A percentile compares a stretch with the other conserved stretches of the same genome.
phyloP scores from a whole-genome alignment of 805 yeast genomes.

The Ogataea ramenticola region DNA sequence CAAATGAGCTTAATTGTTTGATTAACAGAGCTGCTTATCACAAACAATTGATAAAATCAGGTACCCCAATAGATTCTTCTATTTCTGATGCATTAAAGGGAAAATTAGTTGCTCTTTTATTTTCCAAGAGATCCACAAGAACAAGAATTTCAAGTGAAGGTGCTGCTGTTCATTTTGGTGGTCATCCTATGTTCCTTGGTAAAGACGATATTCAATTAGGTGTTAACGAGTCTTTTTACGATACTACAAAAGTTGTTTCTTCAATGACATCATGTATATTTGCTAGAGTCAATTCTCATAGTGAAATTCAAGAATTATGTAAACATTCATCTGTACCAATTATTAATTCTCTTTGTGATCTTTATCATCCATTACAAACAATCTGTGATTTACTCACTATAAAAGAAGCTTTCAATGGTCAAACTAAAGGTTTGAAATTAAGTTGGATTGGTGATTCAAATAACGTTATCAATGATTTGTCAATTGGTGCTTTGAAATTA shows the following conservation, averaged over 20 bases:
- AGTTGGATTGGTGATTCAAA: slow-evolving; percentile 98
- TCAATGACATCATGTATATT: slow-evolving; percentile 96
- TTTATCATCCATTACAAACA: slow-evolving; percentile 91
- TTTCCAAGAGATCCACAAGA: slow-evolving; percentile 90
- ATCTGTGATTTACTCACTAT: slow-evolving; percentile 86
- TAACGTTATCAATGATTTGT: slow-evolving; percentile 89
- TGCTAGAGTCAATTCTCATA: slow-evolving; percentile 88
- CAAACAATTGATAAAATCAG: slow-evolving; percentile 55
- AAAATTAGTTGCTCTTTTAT: slow-evolving; percentile 73
- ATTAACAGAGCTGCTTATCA: slow-evolving; percentile 67
- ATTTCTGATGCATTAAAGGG: slow-evolving; percentile 56
- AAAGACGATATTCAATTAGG: slow-evolving; percentile 96
- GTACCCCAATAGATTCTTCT: slow-evolving; percentile 32
- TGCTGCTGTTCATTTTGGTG: slow-evolving; percentile 89
- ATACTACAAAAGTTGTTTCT: slow-evolving; percentile 81
- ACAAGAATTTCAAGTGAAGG: slow-evolving; percentile 94
- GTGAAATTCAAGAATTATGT: slow-evolving; percentile 72
- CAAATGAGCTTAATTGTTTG: slow-evolving; percentile 61
- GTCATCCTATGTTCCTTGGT: slow-evolving; percentile 93
- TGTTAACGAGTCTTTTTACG: slow-evolving; percentile 85
- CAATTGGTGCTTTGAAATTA: slow-evolving; percentile 75
- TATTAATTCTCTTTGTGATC: slow-evolving; percentile 89
- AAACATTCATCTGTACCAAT: slow-evolving; percentile 83
- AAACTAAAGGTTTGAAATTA: slow-evolving; percentile 55
- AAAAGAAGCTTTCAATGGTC: slow-evolving; percentile 60